These are phyloP conservation scores for Eutrema yunnanense DNA, from an alignment of 345 rosid genomes.

Conservation along the genomic window DNA sequence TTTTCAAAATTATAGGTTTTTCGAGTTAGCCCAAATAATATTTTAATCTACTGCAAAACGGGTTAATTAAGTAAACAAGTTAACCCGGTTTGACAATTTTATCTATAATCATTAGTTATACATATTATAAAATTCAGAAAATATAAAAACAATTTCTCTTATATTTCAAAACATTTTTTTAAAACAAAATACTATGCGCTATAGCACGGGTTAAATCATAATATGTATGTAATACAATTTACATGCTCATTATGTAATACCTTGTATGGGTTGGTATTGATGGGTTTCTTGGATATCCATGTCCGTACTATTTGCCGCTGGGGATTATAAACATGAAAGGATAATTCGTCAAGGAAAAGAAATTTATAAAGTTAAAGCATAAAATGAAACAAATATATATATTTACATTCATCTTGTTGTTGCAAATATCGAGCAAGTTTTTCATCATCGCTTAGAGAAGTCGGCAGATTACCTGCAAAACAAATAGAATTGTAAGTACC, in stretches of 20 bases:
- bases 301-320: background rate
- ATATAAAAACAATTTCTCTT: too few species aligned
- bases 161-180: too few species aligned
- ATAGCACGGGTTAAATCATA: too few species aligned
- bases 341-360: background rate
- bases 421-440: slow-evolving; percentile 9
- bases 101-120: too few species aligned
- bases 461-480: slow-evolving; percentile 10
- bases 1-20: too few species aligned
- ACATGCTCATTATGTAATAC: background rate
- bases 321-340: background rate
- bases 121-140: too few species aligned
- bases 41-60: too few species aligned
- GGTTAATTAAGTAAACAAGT: too few species aligned
- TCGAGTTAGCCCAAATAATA: too few species aligned
- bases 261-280: background rate
- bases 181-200: too few species aligned
- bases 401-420: slow-evolving; percentile 7
- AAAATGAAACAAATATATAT: background rate
- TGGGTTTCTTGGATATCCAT: background rate
- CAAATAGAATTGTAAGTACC: background rate
- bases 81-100: too few species aligned
- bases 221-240: background rate
- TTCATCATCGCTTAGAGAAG: slow-evolving; percentile 19
- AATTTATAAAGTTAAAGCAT: background rate